Percentiles rank a stretch among this genome's conserved stretches.
These are phyloP conservation scores for Lumnitzera littorea DNA, from an alignment of 345 rosid species.

Conservation along the genomic window DNA sequence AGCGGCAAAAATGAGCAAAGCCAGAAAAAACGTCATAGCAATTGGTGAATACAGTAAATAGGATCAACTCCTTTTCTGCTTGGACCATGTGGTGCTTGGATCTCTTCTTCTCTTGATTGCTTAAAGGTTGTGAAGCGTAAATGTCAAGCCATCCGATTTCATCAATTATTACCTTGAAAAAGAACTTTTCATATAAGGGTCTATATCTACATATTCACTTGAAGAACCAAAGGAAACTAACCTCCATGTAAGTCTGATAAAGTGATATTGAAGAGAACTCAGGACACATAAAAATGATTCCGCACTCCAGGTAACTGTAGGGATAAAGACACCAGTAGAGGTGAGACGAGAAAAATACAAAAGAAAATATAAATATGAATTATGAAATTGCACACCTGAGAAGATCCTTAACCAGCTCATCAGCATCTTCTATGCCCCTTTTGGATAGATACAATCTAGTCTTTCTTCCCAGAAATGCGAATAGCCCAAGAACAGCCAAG, in stretches of 20 bases:
- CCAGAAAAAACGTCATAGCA: conserved; percentile 73
- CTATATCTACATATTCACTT: conserved; percentile 12
- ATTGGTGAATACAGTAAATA: conserved; percentile 47
- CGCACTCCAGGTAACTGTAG: conserved; percentile 63
- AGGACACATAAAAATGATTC: conserved; percentile 50
- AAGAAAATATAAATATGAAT: conserved; percentile 1
- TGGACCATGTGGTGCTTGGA: conserved; percentile 43
- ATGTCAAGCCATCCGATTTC: conserved; percentile 75
- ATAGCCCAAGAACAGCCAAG: conserved; percentile 60
- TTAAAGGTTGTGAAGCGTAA: conserved; percentile 23
- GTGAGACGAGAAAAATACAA: background rate
- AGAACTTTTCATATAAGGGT: background rate
- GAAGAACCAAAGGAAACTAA: conserved; percentile 12
- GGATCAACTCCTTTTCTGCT: conserved; percentile 61
- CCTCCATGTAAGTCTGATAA: conserved; percentile 64
- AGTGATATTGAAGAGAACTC: conserved; percentile 38
- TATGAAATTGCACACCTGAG: conserved; percentile 31
- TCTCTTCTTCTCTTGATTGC: conserved; percentile 35
- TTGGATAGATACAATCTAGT: conserved; percentile 39
- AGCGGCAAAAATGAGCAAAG: conserved; percentile 57
- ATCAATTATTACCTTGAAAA: conserved; percentile 45
- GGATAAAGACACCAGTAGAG: background rate
- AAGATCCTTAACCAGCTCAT: conserved; percentile 51
- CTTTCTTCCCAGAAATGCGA: conserved; percentile 57
- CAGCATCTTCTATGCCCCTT: conserved; percentile 49